Evolutionary conservation across 2,329 filamentous ascomycete species (phyloP).

Genomic region (Sporothrix brasiliensis): DNA sequence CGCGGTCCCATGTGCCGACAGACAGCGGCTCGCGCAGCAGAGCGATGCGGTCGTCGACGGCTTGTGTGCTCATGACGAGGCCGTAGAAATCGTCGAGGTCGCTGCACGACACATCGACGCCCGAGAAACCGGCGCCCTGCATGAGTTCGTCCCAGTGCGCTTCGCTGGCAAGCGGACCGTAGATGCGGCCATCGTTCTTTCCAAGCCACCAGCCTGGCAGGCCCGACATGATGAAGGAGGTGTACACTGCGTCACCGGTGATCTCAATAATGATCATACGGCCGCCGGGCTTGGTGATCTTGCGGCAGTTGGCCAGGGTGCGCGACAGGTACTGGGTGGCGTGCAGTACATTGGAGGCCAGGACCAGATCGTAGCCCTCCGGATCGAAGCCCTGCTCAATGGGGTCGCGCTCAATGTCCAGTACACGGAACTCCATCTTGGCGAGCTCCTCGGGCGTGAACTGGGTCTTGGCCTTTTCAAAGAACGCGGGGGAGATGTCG

Average conservation of each 20-base stretch:
- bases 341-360: slow-evolving; percentile 47
- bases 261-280: slow-evolving; percentile 42
- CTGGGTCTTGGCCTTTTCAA: slow-evolving; percentile 41
- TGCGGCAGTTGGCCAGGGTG: slow-evolving; percentile 43
- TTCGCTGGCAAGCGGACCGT: slow-evolving; percentile 32
- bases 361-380: slow-evolving; percentile 44
- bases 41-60: slow-evolving; percentile 36
- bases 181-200: slow-evolving; percentile 30
- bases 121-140: slow-evolving; percentile 38
- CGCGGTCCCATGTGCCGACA: slow-evolving; percentile 11
- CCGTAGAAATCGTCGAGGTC: slow-evolving; percentile 31
- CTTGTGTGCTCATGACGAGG: slow-evolving; percentile 38
- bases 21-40: slow-evolving; percentile 37
- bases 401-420: slow-evolving; percentile 44
- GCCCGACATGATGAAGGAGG: slow-evolving; percentile 31
- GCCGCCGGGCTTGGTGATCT: slow-evolving; percentile 47
- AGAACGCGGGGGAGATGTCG: slow-evolving; percentile 39
- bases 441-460: slow-evolving; percentile 37
- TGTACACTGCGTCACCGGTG: slow-evolving; percentile 30
- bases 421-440: slow-evolving; percentile 40
- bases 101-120: slow-evolving; percentile 35
- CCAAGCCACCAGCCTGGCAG: slow-evolving; percentile 37
- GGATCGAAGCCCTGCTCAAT: slow-evolving; percentile 43
- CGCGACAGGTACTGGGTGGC: slow-evolving; percentile 41
- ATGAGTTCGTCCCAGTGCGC: slow-evolving; percentile 38